Conservation (phyloP, 345 rosid genomes). For the Iberis pinnata region DNA sequence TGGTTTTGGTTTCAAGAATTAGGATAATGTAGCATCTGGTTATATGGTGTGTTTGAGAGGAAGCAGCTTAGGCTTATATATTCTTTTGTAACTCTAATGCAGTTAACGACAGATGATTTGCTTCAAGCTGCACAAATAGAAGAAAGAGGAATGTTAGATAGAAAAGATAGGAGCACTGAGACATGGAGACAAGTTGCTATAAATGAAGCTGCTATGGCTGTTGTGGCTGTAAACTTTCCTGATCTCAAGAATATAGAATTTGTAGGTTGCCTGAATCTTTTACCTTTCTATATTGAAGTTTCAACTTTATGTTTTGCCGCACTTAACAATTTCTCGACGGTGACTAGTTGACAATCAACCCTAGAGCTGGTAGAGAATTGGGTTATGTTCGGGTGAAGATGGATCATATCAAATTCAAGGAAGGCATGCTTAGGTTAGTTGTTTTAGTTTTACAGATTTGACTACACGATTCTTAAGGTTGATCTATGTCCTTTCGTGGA, state of each 20-base stretch:
- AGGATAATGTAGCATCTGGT: conserved; percentile 2
- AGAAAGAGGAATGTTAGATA: conserved; percentile 90
- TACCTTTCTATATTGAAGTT: not conserved
- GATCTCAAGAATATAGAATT: conserved; percentile 82
- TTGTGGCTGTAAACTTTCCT: conserved; percentile 85
- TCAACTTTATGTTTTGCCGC: conserved; percentile 19
- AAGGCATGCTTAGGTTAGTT: conserved; percentile 66
- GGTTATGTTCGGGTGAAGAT: conserved; percentile 86
- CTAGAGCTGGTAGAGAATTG: conserved; percentile 88
- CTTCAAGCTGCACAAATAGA: conserved; percentile 95
- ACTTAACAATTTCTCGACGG: not conserved
- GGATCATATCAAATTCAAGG: conserved; percentile 73
- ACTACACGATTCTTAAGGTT: not conserved
- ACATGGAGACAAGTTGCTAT: conserved; percentile 86
- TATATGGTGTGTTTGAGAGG: not conserved
- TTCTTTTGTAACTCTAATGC: conserved; percentile 24
- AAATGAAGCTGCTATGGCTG: conserved; percentile 95
- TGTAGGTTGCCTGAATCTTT: conserved; percentile 48
- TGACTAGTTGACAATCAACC: conserved; percentile 75
- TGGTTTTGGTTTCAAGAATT: not conserved
- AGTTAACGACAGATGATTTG: conserved; percentile 92
- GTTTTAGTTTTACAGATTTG: conserved; percentile 3
- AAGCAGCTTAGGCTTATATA: conserved; percentile 1
- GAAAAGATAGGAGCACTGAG: conserved; percentile 68
- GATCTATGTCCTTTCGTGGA: not conserved